Base-by-base conservation (phyloP, 805 yeast genomes). In the Lipomyces chichibuensis region DNA sequence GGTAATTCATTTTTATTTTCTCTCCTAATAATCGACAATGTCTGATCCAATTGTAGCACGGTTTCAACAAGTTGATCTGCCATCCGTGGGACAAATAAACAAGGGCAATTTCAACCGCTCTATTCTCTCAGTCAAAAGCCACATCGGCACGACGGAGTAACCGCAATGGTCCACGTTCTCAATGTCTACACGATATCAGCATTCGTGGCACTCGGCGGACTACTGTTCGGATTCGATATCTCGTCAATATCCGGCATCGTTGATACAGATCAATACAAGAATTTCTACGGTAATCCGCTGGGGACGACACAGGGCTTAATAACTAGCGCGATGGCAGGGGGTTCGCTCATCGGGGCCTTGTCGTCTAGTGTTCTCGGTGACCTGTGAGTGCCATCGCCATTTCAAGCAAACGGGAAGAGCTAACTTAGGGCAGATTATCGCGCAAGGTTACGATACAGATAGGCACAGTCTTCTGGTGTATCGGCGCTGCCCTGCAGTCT, bases 211-310 rank as follows among this genome's bases (percentile, higher is more conserved):
- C 73, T 86, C 14, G 84, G 87, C 35, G 90, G 89, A 46, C 77
- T 83, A 71, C 79, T 87, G 78, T 82, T 49, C 53, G 53, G 53
- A 23, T 49, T 49, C 25, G 53, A 49, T 13, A 49, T 49, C 53
- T 49, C 53, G 1, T 87, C 91, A 0, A 81, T 87, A 80, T 82
- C 89, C 1, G 84, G 87, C 2, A 87, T 87, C 72, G 77, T 87
- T 53, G 78, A 80, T 0, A 75, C 80, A 3, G 76, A 74, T 0
- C 79, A 79, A 11, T 88, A 87, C 74, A 72, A 74, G 29, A 70
- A 75, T 0, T 84, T 75, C 70, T 87, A 87, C 76, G 65, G 80
- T 62, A 57, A 73, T 43, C 90, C 91, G 13, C 74, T 77, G 32
- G 80, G 89, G 0, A 74, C 80, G 2, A 71, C 77, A 49, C 90